Evolutionary conservation across 148 eudicot genomes (phyloP).

Genomic region (Chenopodium suecicum): DNA sequence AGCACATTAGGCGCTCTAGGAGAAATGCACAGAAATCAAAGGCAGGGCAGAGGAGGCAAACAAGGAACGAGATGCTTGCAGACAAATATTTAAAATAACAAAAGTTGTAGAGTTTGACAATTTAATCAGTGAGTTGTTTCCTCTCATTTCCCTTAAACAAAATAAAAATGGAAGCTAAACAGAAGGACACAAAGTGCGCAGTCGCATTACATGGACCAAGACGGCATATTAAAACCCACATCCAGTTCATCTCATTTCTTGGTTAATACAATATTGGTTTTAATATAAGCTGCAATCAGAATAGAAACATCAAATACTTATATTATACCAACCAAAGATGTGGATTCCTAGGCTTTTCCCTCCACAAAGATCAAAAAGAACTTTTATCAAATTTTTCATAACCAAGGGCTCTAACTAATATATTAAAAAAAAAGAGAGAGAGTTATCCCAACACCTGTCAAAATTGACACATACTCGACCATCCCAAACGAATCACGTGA

Average conservation of each 20-base stretch:
- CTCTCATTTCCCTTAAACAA: conserved; percentile 15
- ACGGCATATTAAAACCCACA: conserved; percentile 35
- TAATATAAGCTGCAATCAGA: conserved; percentile 37
- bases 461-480: background rate
- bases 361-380: conserved; percentile 12
- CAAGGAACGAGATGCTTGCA: conserved; percentile 30
- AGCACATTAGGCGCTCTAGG: conserved; percentile 27
- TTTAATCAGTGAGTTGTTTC: background rate
- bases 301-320: conserved; percentile 49
- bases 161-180: conserved; percentile 35
- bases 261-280: conserved; percentile 27
- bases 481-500: background rate
- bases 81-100: conserved; percentile 19
- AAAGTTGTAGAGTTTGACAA: conserved; percentile 16
- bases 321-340: conserved; percentile 34
- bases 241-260: conserved; percentile 46
- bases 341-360: conserved; percentile 39
- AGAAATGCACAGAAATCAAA: conserved; percentile 29
- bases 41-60: conserved; percentile 10
- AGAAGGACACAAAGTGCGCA: conserved; percentile 21
- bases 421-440: background rate
- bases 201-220: conserved; percentile 32
- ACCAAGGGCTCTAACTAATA: conserved; percentile 30
- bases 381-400: conserved; percentile 3
- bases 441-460: conserved; percentile 18